phyloP scores from a whole-genome alignment of 768 basidiomycete species.

The Amanita pallidorosea region DNA sequence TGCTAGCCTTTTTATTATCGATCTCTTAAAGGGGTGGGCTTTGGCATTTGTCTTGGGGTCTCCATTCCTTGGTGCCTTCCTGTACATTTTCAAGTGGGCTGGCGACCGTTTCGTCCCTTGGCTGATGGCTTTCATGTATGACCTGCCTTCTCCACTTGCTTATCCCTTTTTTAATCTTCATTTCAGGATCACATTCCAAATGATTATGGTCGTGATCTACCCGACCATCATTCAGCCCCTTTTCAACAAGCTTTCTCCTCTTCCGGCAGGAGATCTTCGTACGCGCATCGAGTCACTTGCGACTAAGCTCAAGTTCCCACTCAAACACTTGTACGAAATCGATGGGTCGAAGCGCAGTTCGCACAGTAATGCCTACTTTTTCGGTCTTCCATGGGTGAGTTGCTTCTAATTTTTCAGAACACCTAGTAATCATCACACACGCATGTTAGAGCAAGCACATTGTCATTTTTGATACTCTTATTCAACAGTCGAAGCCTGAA shows the following conservation, averaged over 20 bases:
- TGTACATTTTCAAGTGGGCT: constrained; percentile 87
- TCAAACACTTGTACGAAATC: constrained; percentile 93
- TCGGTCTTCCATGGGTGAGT: constrained; percentile 86
- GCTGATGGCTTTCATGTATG: constrained; percentile 88
- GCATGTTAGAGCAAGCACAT: constrained; percentile 75
- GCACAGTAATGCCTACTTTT: constrained; percentile 98
- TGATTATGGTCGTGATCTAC: constrained; percentile 75
- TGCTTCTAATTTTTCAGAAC: neutral
- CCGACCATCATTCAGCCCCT: constrained; percentile 87
- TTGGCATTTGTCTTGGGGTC: constrained; percentile 64
- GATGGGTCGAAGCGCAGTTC: constrained; percentile 94
- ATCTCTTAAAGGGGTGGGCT: constrained; percentile 72
- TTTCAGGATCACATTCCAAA: constrained; percentile 66
- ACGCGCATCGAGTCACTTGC: constrained; percentile 71
- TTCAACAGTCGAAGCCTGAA: constrained; percentile 80
- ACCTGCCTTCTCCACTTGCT: constrained; percentile 6
- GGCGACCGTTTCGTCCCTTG: constrained; percentile 89
- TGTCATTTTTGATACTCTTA: constrained; percentile 95
- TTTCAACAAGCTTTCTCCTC: constrained; percentile 94
- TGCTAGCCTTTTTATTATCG: constrained; percentile 58
- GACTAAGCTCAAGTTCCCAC: constrained; percentile 76
- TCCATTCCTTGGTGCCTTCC: constrained; percentile 80
- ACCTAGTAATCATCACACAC: neutral
- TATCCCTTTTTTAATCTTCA: neutral
- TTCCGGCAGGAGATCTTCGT: constrained; percentile 69